These are phyloP conservation scores for Calonectria multiphialidica DNA, from an alignment of 2,329 filamentous ascomycete genomes.

Conservation along the genomic window DNA sequence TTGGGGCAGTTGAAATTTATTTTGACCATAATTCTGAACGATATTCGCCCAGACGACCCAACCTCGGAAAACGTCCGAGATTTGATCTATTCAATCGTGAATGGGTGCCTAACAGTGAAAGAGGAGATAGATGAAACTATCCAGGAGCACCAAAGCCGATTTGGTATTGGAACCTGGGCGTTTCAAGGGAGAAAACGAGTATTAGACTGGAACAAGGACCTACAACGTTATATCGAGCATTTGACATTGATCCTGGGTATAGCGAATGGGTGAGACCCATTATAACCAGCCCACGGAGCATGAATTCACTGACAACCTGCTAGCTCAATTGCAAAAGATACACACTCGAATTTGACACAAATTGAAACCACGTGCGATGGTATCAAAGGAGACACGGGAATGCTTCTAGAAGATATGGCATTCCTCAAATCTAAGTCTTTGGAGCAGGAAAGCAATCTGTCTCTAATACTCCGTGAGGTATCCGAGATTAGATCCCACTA, in stretches of 20 bases:
- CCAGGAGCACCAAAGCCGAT: neutral
- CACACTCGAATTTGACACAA: neutral
- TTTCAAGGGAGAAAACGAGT: neutral
- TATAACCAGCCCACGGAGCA: neutral
- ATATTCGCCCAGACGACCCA: neutral
- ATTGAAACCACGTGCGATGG: neutral
- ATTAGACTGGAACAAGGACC: neutral
- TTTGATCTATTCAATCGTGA: neutral
- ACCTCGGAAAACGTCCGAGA: neutral
- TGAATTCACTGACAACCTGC: neutral
- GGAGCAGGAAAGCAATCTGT: neutral
- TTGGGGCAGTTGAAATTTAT: neutral
- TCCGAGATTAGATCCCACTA: neutral
- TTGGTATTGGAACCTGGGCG: neutral
- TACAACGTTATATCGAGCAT: neutral
- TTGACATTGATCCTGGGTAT: neutral
- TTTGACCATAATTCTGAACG: neutral
- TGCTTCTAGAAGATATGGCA: neutral
- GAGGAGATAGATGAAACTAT: neutral
- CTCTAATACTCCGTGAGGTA: neutral
- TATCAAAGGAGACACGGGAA: neutral
- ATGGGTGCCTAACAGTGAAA: neutral
- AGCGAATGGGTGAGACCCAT: neutral
- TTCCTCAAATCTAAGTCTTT: neutral
- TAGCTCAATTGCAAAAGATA: neutral